phyloP scores from a whole-genome alignment of 495 filamentous ascomycete species.

The Diplogelasinospora grovesii region DNA sequence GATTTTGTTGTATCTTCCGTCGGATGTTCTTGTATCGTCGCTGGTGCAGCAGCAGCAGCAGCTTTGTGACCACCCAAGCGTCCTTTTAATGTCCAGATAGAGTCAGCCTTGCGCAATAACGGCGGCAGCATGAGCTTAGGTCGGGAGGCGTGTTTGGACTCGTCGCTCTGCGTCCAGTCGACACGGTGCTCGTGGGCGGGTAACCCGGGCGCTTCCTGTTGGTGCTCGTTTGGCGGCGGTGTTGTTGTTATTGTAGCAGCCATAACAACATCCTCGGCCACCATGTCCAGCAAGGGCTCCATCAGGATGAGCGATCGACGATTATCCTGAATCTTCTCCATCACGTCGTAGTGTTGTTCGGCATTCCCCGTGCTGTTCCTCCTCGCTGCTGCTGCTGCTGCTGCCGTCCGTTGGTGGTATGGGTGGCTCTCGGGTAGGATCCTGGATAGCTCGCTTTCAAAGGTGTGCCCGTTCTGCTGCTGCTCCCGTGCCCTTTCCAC shows the following conservation, averaged over 20 bases:
- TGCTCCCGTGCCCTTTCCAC: constrained; percentile 11
- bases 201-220: background rate
- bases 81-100: constrained; percentile 30
- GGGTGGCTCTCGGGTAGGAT: constrained; percentile 5
- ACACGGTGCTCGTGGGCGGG: constrained; percentile 30
- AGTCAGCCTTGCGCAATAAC: constrained; percentile 33
- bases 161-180: constrained; percentile 44
- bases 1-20: too few species aligned
- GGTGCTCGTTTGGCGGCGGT: constrained; percentile 4
- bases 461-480: constrained; percentile 11
- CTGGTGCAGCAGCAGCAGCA: too few species aligned
- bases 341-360: constrained; percentile 2
- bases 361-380: constrained; percentile 22
- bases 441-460: constrained; percentile 14
- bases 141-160: constrained; percentile 10
- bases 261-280: background rate
- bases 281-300: constrained; percentile 2
- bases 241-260: background rate
- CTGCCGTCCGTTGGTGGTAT: background rate
- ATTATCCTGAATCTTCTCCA: background rate
- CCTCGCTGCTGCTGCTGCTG: constrained; percentile 1
- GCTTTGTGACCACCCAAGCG: constrained; percentile 14
- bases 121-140: constrained; percentile 14
- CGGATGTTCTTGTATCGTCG: too few species aligned
- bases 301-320: constrained; percentile 12